Conservation (phyloP, 345 rosid genomes). For the Eucalyptus tenuipes region DNA sequence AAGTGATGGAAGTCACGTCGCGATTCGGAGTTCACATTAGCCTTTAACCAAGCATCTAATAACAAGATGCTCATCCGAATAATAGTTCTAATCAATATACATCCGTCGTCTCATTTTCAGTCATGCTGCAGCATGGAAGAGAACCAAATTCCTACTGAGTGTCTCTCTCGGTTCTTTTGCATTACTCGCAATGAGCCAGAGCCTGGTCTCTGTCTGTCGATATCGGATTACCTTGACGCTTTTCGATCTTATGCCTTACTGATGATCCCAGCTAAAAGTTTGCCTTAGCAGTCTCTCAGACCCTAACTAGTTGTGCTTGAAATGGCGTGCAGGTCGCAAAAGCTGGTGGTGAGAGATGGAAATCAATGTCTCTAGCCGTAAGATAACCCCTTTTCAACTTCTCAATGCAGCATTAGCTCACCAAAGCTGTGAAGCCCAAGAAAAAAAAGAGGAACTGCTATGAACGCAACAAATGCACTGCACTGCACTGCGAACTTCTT, state of each 20-base stretch:
- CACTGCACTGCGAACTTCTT: background rate
- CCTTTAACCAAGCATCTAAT: background rate
- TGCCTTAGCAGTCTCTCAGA: background rate
- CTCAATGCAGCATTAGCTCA: background rate
- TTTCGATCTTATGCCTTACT: background rate
- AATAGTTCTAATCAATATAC: background rate
- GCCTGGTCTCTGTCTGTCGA: background rate
- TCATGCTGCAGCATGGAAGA: background rate
- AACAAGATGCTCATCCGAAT: background rate
- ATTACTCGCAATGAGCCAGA: background rate
- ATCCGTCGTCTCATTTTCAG: background rate
- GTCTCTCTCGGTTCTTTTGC: background rate
- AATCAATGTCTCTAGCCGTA: conserved; percentile 18
- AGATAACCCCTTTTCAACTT: background rate
- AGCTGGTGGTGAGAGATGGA: conserved; percentile 39
- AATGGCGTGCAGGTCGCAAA: conserved; percentile 12
- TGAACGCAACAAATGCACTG: background rate
- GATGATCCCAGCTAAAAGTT: background rate
- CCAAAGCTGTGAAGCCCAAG: background rate
- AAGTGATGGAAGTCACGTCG: background rate
- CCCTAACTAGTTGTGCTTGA: background rate
- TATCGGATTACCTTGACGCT: background rate
- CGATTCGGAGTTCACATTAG: background rate
- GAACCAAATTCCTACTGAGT: background rate
- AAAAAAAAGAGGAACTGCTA: background rate